Evolutionary conservation across 192 early-diverging fungal species (phyloP), one percentile per base, ranked within the genome.

Genomic region (Chytriomyces hyalinus): DNA sequence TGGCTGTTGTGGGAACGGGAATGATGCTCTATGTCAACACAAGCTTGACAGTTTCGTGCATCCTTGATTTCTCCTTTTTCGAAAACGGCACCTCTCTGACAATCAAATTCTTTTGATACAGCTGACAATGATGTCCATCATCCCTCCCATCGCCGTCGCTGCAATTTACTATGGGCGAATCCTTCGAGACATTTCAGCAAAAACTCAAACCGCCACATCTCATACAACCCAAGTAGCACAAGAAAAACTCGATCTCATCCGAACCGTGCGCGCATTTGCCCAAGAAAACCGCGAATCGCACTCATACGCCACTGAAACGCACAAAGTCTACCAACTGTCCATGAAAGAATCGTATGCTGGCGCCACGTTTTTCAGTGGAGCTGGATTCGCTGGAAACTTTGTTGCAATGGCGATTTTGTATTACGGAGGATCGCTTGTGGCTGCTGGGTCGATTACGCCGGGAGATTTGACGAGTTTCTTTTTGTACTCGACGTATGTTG

Each of bases 111-210:
- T 47, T 8, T 8, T 9, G 11, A 8, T 36, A 6, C 24, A 65
- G 76, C 53, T 85, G 2, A 90, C 91, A 4, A 93, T 93, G 90
- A 85, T 93, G 79, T 70, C 85, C 8, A 88, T 94, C 44, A 88
- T 94, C 7, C 93, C 93, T 24, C 90, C 91, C 6, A 86, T 94
- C 26, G 91, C 91, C 0, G 24, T 91, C 9, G 89, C 86, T 73
- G 93, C 89, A 9, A 87, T 92, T 36, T 70, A 88, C 22, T 93
- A 93, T 66, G 93, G 93, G 8, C 81, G 84, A 4, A 87, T 86
- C 67, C 85, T 94, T 46, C 86, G 90, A 67, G 75, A 80, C 11
- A 77, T 94, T 44, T 90, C 91, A 0, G 79, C 80, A 61, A 57
- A 89, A 49, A 91, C 91, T 17, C 90, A 92, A 77, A 91, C 88